Percentiles rank a stretch among this genome's conserved stretches.
Evolutionary conservation across 176 grass and related monocot species (phyloP).

Genomic region (Guadua angustifolia): DNA sequence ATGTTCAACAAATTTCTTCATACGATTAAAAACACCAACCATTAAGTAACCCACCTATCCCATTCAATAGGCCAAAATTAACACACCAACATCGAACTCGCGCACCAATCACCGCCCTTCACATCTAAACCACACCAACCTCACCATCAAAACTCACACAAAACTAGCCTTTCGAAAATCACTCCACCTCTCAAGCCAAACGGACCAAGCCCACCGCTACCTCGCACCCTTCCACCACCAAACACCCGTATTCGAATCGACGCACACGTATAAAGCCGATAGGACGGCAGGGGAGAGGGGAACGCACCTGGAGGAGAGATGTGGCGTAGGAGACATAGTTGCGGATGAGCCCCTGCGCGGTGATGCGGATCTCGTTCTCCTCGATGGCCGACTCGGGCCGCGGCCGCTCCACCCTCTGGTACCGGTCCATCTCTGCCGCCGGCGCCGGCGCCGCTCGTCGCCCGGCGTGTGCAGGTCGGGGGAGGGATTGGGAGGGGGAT

Average conservation of each 20-base stretch:
- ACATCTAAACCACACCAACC: background rate
- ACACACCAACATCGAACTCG: background rate
- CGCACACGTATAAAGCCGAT: background rate
- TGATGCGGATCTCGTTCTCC: conserved; percentile 99
- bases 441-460: conserved; percentile 37
- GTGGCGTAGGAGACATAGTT: conserved; percentile 79
- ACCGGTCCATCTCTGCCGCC: conserved; percentile 76
- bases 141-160: conserved; percentile 11
- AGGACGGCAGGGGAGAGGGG: background rate
- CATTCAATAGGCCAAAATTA: background rate
- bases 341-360: conserved; percentile 75
- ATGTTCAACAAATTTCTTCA: background rate
- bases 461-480: conserved; percentile 22
- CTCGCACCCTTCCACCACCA: background rate
- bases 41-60: background rate
- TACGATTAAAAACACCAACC: background rate
- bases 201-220: background rate
- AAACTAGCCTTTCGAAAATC: conserved; percentile 4
- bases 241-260: conserved; percentile 29
- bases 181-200: background rate
- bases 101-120: background rate
- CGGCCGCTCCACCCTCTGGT: conserved; percentile 88
- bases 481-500: conserved; percentile 40
- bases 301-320: conserved; percentile 59
- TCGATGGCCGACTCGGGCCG: conserved; percentile 77